Percentiles rank a stretch among this genome's conserved stretches.
Evolutionary conservation across 495 filamentous ascomycete species (phyloP).

Genomic region (Coniosporium apollinis): DNA sequence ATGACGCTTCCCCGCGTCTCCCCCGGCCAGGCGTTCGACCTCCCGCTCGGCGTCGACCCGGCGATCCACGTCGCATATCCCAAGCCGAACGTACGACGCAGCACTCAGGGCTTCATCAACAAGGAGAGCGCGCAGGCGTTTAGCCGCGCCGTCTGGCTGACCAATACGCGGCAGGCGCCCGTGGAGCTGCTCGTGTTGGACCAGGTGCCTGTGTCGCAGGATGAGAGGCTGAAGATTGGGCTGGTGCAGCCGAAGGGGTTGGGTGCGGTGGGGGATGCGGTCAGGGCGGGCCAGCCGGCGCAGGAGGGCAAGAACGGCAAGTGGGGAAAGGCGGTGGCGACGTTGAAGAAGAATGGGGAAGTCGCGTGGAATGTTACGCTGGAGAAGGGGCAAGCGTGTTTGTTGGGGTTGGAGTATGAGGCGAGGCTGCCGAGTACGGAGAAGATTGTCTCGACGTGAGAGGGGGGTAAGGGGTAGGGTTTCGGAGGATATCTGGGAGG

Average conservation of each 20-base stretch:
- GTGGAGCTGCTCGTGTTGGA: constrained; percentile 43
- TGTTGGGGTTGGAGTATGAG: constrained; percentile 47
- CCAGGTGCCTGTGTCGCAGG: constrained; percentile 50
- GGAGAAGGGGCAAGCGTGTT: constrained; percentile 37
- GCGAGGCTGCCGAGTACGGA: constrained; percentile 37
- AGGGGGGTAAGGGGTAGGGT: too few species aligned
- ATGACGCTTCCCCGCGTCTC: constrained; percentile 38
- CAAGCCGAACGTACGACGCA: constrained; percentile 40
- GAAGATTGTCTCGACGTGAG: too few species aligned
- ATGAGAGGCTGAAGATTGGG: constrained; percentile 41
- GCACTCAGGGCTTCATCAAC: constrained; percentile 32
- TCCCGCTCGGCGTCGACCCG: constrained; percentile 51
- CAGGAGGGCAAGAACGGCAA: constrained; percentile 12
- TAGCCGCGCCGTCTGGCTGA: constrained; percentile 37
- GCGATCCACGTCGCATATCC: constrained; percentile 42
- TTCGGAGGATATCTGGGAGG: too few species aligned
- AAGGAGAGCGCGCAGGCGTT: constrained; percentile 45
- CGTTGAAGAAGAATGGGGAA: constrained; percentile 42
- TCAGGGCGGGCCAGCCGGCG: constrained; percentile 21
- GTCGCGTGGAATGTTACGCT: constrained; percentile 42
- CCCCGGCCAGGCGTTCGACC: constrained; percentile 40
- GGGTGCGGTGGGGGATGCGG: constrained; percentile 25
- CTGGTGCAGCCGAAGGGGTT: constrained; percentile 37
- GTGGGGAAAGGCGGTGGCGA: constrained; percentile 34
- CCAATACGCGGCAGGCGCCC: constrained; percentile 36